These are phyloP conservation scores for Pirum gemmata DNA, from an alignment of 78 protist genomes.

Conservation along the genomic window DNA sequence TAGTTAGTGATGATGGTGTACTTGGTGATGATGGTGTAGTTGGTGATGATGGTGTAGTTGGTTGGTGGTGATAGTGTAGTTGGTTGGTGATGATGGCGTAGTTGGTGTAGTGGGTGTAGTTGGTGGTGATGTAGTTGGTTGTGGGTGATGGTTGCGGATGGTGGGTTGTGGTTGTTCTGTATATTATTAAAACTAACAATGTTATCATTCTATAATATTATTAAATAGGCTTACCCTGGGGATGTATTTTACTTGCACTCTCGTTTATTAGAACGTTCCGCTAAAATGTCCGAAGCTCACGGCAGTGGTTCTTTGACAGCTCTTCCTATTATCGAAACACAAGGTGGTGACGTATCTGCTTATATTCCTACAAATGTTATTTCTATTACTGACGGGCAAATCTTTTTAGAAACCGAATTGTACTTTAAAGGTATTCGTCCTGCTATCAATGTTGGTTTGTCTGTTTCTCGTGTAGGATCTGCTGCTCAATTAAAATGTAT, in stretches of 20 bases:
- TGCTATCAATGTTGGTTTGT: constrained; percentile 73
- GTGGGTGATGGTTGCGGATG: neutral
- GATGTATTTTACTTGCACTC: constrained; percentile 80
- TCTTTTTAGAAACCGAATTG: constrained; percentile 72
- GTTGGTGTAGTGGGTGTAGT: neutral
- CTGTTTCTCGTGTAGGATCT: constrained; percentile 77
- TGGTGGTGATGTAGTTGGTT: neutral
- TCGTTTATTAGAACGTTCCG: constrained; percentile 73
- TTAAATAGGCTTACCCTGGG: constrained; percentile 74
- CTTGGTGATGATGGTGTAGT: too few species aligned
- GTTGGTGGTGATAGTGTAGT: too few species aligned
- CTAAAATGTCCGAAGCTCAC: constrained; percentile 51
- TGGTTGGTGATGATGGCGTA: too few species aligned
- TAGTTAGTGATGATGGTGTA: too few species aligned
- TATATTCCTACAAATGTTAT: constrained; percentile 78
- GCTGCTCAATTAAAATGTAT: constrained; percentile 72
- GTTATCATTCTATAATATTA: neutral
- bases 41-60: too few species aligned
- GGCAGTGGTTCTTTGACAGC: constrained; percentile 70
- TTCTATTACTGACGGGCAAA: constrained; percentile 77
- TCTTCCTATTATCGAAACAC: constrained; percentile 75
- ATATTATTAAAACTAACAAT: neutral
- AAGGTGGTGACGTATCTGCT: constrained; percentile 75
- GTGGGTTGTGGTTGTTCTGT: too few species aligned
- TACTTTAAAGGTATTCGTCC: constrained; percentile 72